A percentile compares a stretch with the other conserved stretches of the same genome.
These are phyloP conservation scores for Epichloe brachyelytri DNA, from an alignment of 2,329 filamentous ascomycete genomes.

Conservation along the genomic window DNA sequence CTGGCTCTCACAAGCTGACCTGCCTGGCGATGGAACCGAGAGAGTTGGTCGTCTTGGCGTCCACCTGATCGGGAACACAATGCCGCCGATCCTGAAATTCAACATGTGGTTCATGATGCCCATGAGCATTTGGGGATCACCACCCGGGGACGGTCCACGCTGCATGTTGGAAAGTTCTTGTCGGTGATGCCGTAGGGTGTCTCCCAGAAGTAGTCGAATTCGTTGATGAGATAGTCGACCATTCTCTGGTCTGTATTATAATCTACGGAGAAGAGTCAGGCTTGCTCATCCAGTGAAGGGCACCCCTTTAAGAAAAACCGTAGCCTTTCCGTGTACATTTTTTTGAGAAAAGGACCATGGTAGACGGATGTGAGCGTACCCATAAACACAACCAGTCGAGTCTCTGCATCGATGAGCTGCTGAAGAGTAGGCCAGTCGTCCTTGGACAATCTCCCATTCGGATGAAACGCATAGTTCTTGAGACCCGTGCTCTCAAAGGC, in stretches of 20 bases:
- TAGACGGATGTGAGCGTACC: slow-evolving; percentile 25
- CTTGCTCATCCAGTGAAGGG: neutral
- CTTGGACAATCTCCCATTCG: slow-evolving; percentile 26
- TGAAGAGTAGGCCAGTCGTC: slow-evolving; percentile 58
- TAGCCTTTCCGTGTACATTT: too few species aligned
- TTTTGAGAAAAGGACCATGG: too few species aligned
- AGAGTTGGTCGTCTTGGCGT: slow-evolving; percentile 23
- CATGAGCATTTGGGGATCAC: slow-evolving; percentile 27
- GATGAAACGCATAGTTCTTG: slow-evolving; percentile 41
- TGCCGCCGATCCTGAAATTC: slow-evolving; percentile 17
- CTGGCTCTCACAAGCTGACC: slow-evolving; percentile 13
- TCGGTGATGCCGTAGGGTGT: slow-evolving; percentile 54
- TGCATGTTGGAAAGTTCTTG: slow-evolving; percentile 49
- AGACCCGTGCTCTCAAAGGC: slow-evolving; percentile 44
- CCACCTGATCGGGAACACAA: slow-evolving; percentile 21
- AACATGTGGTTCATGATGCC: slow-evolving; percentile 30
- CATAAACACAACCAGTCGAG: slow-evolving; percentile 58
- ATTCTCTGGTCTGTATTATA: slow-evolving; percentile 36
- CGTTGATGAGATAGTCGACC: slow-evolving; percentile 50
- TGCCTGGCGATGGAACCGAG: slow-evolving; percentile 17
- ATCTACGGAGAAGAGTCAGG: slow-evolving; percentile 32
- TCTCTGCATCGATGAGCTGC: slow-evolving; percentile 47
- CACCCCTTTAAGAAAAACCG: neutral
- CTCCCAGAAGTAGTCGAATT: slow-evolving; percentile 59
- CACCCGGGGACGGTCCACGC: slow-evolving; percentile 45